Conservation (phyloP, 345 rosid species). For the Camelina neglecta region DNA sequence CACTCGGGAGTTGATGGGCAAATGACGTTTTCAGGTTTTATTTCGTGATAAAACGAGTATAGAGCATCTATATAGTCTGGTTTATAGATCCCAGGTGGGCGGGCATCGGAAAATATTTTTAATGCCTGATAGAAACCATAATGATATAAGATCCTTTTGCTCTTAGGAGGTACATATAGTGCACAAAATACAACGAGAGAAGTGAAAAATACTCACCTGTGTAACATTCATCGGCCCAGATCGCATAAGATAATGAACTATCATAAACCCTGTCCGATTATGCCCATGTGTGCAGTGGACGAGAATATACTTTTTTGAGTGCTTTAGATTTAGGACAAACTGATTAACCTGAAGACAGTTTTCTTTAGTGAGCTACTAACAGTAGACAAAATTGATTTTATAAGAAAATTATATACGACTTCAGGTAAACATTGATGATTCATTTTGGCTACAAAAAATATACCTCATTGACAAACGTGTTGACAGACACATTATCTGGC, state of each 20-base stretch:
- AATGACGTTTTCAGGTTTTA: slow-evolving; percentile 65
- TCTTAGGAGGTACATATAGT: slow-evolving; percentile 13
- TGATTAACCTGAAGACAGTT: slow-evolving; percentile 65
- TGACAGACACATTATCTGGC: slow-evolving; percentile 87
- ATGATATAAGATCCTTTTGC: slow-evolving; percentile 10
- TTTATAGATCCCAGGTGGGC: slow-evolving; percentile 98
- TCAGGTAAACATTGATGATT: neutral
- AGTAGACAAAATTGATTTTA: neutral
- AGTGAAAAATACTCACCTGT: slow-evolving; percentile 56
- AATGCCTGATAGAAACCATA: slow-evolving; percentile 67
- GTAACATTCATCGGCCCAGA: slow-evolving; percentile 75
- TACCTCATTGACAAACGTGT: slow-evolving; percentile 89
- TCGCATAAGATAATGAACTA: slow-evolving; percentile 93
- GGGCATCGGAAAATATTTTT: slow-evolving; percentile 77
- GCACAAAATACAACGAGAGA: neutral
- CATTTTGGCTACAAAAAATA: slow-evolving; percentile 18
- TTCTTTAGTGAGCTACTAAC: slow-evolving; percentile 17
- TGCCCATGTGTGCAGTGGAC: slow-evolving; percentile 99
- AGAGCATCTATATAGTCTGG: slow-evolving; percentile 85
- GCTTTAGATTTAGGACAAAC: slow-evolving; percentile 73
- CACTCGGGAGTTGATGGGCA: slow-evolving; percentile 97
- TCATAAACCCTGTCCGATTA: slow-evolving; percentile 98
- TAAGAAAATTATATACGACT: neutral
- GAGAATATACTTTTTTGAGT: slow-evolving; percentile 76
- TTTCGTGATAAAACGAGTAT: slow-evolving; percentile 90